Percentiles rank a stretch among this genome's conserved stretches.
These are phyloP conservation scores for Pisolithus microcarpus DNA, from an alignment of 768 basidiomycete genomes.

Conservation along the genomic window DNA sequence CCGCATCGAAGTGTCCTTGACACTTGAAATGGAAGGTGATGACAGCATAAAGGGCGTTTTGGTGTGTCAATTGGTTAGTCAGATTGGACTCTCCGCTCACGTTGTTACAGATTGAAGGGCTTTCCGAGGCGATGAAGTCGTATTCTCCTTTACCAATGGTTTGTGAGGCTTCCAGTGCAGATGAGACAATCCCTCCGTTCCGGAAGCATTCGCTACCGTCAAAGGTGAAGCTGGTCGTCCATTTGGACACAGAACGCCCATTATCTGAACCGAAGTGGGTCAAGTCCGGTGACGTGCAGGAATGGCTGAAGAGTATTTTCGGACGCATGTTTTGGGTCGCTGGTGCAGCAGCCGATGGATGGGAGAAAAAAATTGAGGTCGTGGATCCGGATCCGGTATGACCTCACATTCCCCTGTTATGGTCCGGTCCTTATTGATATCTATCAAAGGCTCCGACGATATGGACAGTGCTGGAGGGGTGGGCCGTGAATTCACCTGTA, in stretches of 20 bases:
- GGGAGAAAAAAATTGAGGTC: slow-evolving; percentile 91
- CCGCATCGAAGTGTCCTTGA: slow-evolving; percentile 66
- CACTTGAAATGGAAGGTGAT: slow-evolving; percentile 47
- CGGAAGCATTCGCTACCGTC: slow-evolving; percentile 45
- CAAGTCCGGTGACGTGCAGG: slow-evolving; percentile 88
- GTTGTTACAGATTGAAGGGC: slow-evolving; percentile 58
- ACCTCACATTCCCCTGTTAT: slow-evolving; percentile 8
- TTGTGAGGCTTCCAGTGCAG: slow-evolving; percentile 36
- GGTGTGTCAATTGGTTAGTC: slow-evolving; percentile 39
- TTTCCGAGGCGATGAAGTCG: slow-evolving; percentile 64
- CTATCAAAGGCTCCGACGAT: slow-evolving; percentile 76
- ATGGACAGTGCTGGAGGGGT: slow-evolving; percentile 82
- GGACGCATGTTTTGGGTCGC: slow-evolving; percentile 84
- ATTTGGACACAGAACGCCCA: slow-evolving; percentile 83
- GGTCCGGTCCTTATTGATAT: not conserved
- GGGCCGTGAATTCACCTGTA: slow-evolving; percentile 79
- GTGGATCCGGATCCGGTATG: slow-evolving; percentile 92
- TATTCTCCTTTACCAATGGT: slow-evolving; percentile 54
- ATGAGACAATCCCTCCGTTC: slow-evolving; percentile 70
- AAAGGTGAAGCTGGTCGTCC: slow-evolving; percentile 57
- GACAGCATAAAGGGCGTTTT: slow-evolving; percentile 65
- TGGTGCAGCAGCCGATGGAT: slow-evolving; percentile 78
- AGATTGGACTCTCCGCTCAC: slow-evolving; percentile 5
- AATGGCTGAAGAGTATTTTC: slow-evolving; percentile 87
- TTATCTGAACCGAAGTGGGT: slow-evolving; percentile 97